phyloP scores from a whole-genome alignment of 176 grass and related monocot genomes.

The Areca catechu region DNA sequence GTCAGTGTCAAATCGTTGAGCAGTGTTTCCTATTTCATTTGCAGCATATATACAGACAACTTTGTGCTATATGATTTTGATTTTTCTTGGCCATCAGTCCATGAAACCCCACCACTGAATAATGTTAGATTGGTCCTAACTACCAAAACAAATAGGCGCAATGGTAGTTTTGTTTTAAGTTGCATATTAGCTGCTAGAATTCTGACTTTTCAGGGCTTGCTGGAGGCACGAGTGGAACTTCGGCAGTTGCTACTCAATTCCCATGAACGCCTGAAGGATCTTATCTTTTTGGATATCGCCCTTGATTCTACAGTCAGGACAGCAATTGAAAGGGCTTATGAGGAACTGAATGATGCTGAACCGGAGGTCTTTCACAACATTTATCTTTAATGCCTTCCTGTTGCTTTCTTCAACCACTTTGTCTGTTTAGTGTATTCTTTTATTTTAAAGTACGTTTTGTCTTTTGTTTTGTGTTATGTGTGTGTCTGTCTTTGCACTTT shows the following conservation, averaged over 20 bases:
- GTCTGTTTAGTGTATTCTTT: neutral
- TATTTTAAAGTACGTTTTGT: neutral
- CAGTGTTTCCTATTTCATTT: conserved; percentile 1
- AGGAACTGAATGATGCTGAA: conserved; percentile 58
- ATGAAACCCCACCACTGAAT: neutral
- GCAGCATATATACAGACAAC: neutral
- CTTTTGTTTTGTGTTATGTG: too few relatives aligned
- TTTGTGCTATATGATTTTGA: neutral
- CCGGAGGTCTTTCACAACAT: conserved; percentile 48
- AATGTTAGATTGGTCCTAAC: neutral
- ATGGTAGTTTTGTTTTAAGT: neutral
- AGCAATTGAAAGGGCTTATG: conserved; percentile 86
- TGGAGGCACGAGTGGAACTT: conserved; percentile 87
- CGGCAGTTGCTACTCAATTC: conserved; percentile 53
- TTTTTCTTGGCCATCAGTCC: neutral
- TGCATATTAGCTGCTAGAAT: neutral
- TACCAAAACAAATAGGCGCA: neutral
- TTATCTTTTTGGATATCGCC: conserved; percentile 97
- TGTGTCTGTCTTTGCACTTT: too few relatives aligned
- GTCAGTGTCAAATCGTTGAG: conserved; percentile 22
- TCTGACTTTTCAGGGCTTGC: conserved; percentile 45
- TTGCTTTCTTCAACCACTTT: neutral
- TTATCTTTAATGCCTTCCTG: conserved; percentile 1
- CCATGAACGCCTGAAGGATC: conserved; percentile 76
- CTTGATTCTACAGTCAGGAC: conserved; percentile 94